These are phyloP conservation scores for Crithidia bombi DNA, from an alignment of 208 protist genomes.

Conservation along the genomic window DNA sequence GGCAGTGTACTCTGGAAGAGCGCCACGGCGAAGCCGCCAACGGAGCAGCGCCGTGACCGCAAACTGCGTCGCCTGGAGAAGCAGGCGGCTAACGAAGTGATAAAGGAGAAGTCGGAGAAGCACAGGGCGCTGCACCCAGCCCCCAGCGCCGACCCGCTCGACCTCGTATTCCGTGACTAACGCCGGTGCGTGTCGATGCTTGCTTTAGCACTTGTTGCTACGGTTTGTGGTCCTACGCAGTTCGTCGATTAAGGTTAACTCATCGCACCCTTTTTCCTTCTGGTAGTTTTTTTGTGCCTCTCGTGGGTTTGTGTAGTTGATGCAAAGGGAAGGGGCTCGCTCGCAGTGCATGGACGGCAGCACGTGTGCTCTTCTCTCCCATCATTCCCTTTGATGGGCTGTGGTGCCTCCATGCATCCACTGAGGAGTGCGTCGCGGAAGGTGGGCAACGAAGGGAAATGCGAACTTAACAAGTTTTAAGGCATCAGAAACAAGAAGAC, in stretches of 20 bases:
- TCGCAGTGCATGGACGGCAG: no score
- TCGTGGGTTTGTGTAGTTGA: no score
- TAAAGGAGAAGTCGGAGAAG: slow-evolving; percentile 63
- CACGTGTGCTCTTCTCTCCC: no score
- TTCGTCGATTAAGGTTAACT: background rate
- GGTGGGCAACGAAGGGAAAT: no score
- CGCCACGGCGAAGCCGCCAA: slow-evolving; percentile 62
- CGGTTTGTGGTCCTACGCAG: background rate
- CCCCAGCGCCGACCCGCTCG: slow-evolving; percentile 64
- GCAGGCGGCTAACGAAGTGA: slow-evolving; percentile 63
- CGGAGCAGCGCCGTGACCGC: slow-evolving; percentile 78
- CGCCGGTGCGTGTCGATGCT: background rate
- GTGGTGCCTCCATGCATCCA: no score
- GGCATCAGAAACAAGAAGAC: no score
- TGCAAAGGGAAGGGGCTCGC: no score
- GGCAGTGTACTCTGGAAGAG: slow-evolving; percentile 96
- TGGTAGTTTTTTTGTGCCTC: no score
- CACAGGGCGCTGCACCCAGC: slow-evolving; percentile 74
- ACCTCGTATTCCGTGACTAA: slow-evolving; percentile 69
- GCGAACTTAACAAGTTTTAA: no score
- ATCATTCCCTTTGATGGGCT: no score
- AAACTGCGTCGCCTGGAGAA: slow-evolving; percentile 80
- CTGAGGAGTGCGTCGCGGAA: no score
- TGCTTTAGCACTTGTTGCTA: background rate
- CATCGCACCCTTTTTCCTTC: background rate